A percentile compares a stretch with the other conserved stretches of the same genome.
phyloP scores from a whole-genome alignment of 2,329 filamentous ascomycete species.

The Penicillium psychrosexuale region DNA sequence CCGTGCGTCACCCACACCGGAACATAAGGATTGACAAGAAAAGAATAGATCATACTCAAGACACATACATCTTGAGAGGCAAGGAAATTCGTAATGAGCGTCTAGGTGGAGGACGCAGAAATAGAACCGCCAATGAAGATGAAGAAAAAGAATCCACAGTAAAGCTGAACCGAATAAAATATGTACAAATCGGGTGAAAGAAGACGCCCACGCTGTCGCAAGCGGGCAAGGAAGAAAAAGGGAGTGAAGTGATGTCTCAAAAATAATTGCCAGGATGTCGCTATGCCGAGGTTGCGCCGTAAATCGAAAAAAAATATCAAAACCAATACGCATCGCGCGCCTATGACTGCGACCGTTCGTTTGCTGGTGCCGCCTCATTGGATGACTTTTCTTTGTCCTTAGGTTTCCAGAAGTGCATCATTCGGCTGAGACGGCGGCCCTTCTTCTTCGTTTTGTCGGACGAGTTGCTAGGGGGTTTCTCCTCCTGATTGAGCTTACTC shows the following conservation, averaged over 20 bases:
- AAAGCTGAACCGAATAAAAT: slow-evolving; percentile 16
- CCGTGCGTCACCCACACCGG: slow-evolving; percentile 27
- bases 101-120: slow-evolving; percentile 18
- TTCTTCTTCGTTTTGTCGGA: slow-evolving; percentile 44
- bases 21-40: slow-evolving; percentile 37
- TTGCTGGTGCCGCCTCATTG: slow-evolving; percentile 17
- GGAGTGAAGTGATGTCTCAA: slow-evolving; percentile 7
- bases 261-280: slow-evolving; percentile 23
- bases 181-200: slow-evolving; percentile 21
- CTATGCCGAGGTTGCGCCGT: slow-evolving; percentile 28
- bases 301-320: slow-evolving; percentile 22
- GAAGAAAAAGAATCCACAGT: slow-evolving; percentile 21
- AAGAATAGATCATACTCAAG: slow-evolving; percentile 33
- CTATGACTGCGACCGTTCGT: slow-evolving; percentile 25
- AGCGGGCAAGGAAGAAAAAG: slow-evolving; percentile 6
- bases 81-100: slow-evolving; percentile 37
- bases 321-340: slow-evolving; percentile 12
- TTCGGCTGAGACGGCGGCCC: slow-evolving; percentile 45
- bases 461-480: slow-evolving; percentile 42
- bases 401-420: slow-evolving; percentile 50
- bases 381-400: slow-evolving; percentile 44
- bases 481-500: slow-evolving; percentile 46
- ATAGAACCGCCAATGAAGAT: slow-evolving; percentile 16
- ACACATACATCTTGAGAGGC: slow-evolving; percentile 25
- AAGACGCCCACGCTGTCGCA: slow-evolving; percentile 12